A percentile compares a stretch with the other conserved stretches of the same genome.
Conservation (phyloP, 495 filamentous ascomycete genomes). For the Hypoxylon crocopeplum region DNA sequence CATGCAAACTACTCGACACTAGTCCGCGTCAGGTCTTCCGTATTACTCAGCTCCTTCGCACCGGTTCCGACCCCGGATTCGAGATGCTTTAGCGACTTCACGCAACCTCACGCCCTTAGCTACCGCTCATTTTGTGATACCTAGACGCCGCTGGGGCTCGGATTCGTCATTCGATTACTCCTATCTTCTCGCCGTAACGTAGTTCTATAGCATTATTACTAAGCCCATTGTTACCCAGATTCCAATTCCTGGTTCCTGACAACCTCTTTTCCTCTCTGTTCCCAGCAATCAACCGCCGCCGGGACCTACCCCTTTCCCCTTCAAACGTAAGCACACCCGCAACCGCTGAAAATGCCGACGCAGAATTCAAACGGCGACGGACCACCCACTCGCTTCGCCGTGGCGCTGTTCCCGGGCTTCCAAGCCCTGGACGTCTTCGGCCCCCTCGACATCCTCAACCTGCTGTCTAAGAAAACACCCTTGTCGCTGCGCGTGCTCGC, state of each 20-base stretch:
- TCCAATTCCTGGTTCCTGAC: no score
- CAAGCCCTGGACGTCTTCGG: constrained; percentile 63
- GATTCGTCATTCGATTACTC: no score
- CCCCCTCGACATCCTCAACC: constrained; percentile 67
- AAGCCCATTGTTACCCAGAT: no score
- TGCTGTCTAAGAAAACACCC: constrained; percentile 49
- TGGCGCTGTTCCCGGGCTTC: constrained; percentile 56
- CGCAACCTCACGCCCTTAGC: neutral
- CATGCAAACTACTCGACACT: constrained; percentile 15
- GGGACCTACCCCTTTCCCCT: neutral
- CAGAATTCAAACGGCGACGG: neutral
- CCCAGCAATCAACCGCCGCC: no score
- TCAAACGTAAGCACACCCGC: neutral
- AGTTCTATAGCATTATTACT: no score
- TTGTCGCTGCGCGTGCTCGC: constrained; percentile 59
- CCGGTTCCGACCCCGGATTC: constrained; percentile 19
- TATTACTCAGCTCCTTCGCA: constrained; percentile 10
- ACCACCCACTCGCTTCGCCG: constrained; percentile 44
- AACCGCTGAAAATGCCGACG: neutral
- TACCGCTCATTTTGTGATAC: no score
- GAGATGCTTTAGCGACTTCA: constrained; percentile 12
- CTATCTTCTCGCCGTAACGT: no score
- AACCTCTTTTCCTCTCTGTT: no score
- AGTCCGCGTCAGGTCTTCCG: constrained; percentile 21
- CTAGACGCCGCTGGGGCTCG: no score